Conservation (phyloP, 1,284 basidiomycete species). For the Cryptococcus wingfieldii region DNA sequence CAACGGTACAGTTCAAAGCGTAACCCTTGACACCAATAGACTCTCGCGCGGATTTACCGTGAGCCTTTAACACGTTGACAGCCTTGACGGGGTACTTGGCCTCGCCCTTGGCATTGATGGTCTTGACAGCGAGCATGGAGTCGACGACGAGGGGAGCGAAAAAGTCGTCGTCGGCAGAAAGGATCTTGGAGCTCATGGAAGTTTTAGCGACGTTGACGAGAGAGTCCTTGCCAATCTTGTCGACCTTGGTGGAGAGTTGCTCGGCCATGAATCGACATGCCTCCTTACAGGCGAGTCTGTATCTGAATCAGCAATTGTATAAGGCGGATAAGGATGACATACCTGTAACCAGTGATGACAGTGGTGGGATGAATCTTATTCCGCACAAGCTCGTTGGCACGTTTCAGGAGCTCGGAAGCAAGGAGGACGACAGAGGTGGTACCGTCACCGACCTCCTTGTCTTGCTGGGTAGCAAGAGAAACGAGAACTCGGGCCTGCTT, state of each 20-base stretch:
- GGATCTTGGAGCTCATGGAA: slow-evolving; percentile 98
- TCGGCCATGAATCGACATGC: slow-evolving; percentile 98
- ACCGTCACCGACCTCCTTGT: slow-evolving; percentile 99
- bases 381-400: slow-evolving; percentile 97
- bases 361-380: slow-evolving; percentile 99
- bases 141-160: slow-evolving; percentile 99
- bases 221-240: slow-evolving; percentile 82
- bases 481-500: slow-evolving; percentile 77
- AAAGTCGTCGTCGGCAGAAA: slow-evolving; percentile 93
- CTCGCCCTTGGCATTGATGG: slow-evolving; percentile 89
- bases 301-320: neutral
- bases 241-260: slow-evolving; percentile 92
- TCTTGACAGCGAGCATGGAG: slow-evolving; percentile 96
- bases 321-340: slow-evolving; percentile 5
- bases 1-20: slow-evolving; percentile 97
- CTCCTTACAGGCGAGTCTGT: slow-evolving; percentile 82
- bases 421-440: slow-evolving; percentile 98
- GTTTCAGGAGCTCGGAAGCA: slow-evolving; percentile 87
- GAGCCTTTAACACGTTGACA: slow-evolving; percentile 98
- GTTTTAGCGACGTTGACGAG: slow-evolving; percentile 97
- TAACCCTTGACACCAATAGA: slow-evolving; percentile 95
- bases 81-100: slow-evolving; percentile 99
- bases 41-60: slow-evolving; percentile 92
- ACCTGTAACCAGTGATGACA: slow-evolving; percentile 95
- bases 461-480: slow-evolving; percentile 97